Conservation (phyloP, 2,329 filamentous ascomycete genomes). For the Phialocephala subalpina region DNA sequence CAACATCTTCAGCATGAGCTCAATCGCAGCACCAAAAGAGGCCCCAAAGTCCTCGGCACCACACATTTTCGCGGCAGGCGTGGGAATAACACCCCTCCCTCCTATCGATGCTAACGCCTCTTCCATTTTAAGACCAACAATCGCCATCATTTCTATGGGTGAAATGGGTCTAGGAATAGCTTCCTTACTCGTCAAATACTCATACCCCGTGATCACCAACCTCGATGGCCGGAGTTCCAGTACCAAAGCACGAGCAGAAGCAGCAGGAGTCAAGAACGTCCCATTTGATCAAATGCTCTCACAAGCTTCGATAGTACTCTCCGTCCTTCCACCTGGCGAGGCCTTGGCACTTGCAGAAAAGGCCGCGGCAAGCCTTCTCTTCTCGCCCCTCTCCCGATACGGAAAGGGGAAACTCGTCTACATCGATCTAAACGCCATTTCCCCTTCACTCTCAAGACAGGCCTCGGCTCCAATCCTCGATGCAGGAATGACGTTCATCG, state of each 20-base stretch:
- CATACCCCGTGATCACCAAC: slow-evolving; percentile 63
- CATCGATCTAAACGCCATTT: slow-evolving; percentile 70
- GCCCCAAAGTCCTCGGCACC: not conserved
- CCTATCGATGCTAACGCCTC: not conserved
- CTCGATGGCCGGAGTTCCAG: slow-evolving; percentile 53
- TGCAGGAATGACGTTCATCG: slow-evolving; percentile 51
- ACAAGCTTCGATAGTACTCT: slow-evolving; percentile 64
- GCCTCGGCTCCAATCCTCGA: slow-evolving; percentile 48
- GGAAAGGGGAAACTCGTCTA: slow-evolving; percentile 53
- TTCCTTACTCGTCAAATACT: slow-evolving; percentile 57
- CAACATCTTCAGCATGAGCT: not conserved
- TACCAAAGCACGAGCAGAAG: slow-evolving; percentile 17
- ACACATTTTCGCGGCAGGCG: not conserved
- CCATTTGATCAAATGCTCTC: slow-evolving; percentile 53
- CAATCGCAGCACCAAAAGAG: not conserved
- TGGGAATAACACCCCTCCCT: not conserved
- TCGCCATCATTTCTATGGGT: slow-evolving; percentile 66
- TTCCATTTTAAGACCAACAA: slow-evolving; percentile 23
- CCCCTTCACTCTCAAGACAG: slow-evolving; percentile 57
- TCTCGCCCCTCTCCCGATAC: slow-evolving; percentile 34
- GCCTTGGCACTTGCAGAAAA: slow-evolving; percentile 65
- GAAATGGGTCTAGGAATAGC: slow-evolving; percentile 69
- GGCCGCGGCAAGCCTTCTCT: slow-evolving; percentile 53
- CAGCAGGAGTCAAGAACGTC: slow-evolving; percentile 54
- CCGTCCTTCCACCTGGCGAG: slow-evolving; percentile 71